These are phyloP conservation scores for Raddia guianensis DNA, from an alignment of 176 grass and related monocot genomes.

Conservation along the genomic window DNA sequence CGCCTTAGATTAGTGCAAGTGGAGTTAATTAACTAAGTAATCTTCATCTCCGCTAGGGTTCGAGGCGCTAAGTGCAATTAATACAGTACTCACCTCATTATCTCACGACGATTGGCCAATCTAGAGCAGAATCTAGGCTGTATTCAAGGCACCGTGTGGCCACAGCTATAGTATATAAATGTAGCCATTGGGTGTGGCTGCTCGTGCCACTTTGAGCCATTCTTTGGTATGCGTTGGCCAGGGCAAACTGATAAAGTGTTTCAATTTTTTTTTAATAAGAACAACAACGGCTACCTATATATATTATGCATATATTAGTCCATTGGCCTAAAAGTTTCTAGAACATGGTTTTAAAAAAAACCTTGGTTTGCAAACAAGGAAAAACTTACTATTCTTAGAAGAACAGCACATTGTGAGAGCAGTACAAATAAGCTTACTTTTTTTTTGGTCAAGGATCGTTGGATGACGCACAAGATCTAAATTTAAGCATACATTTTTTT, in stretches of 20 bases:
- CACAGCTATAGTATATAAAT: too few species aligned
- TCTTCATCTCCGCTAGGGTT: conserved; percentile 33
- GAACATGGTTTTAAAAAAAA: not conserved
- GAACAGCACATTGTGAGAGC: not conserved
- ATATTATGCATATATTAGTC: not conserved
- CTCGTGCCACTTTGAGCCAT: not conserved
- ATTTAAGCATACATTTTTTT: not conserved
- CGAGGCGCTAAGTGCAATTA: not conserved
- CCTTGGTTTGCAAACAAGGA: not conserved
- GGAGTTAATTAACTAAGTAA: not conserved
- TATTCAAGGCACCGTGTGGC: too few species aligned
- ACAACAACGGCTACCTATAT: not conserved
- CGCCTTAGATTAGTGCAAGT: conserved; percentile 37
- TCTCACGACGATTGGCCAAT: conserved; percentile 6
- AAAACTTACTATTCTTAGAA: not conserved
- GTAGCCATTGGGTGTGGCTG: not conserved
- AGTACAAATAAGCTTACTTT: not conserved
- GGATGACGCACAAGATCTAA: not conserved
- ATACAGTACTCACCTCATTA: not conserved
- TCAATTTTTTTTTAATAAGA: not conserved
- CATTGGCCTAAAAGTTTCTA: not conserved
- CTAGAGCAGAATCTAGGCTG: conserved; percentile 33
- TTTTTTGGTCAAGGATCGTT: not conserved
- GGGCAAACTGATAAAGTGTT: not conserved
- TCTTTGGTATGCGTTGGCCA: not conserved